Evolutionary conservation across 2,329 filamentous ascomycete genomes (phyloP).

Genomic region (Fusarium gaditjirri): DNA sequence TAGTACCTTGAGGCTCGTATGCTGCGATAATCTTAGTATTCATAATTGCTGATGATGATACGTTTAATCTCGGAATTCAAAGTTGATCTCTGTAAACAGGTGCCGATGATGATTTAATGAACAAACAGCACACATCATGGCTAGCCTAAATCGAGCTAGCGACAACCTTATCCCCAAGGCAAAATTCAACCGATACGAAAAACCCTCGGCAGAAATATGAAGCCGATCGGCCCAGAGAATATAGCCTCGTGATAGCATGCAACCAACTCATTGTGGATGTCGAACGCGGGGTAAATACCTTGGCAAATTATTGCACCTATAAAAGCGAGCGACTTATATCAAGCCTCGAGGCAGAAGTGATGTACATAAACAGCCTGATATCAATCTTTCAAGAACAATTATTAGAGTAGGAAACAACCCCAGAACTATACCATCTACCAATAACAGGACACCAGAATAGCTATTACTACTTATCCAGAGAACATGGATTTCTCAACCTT

Average conservation of each 20-base stretch:
- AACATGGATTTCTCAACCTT: not conserved
- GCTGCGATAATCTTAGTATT: not conserved
- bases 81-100: not conserved
- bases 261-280: not conserved
- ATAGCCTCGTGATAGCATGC: not conserved
- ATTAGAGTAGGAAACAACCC: not conserved
- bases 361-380: not conserved
- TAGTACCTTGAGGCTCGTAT: not conserved
- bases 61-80: no score
- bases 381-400: not conserved
- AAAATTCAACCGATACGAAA: not conserved
- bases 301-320: not conserved
- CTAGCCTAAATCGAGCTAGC: not conserved
- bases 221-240: not conserved
- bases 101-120: not conserved
- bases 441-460: not conserved
- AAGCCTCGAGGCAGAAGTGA: not conserved
- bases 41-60: not conserved
- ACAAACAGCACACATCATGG: not conserved
- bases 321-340: not conserved
- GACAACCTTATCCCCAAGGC: not conserved
- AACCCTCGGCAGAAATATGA: conserved; percentile 1
- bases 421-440: not conserved
- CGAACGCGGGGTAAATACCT: not conserved
- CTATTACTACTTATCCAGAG: not conserved